Base-by-base conservation (phyloP, 768 basidiomycete species). In the Candolleomyces efflorescens region DNA sequence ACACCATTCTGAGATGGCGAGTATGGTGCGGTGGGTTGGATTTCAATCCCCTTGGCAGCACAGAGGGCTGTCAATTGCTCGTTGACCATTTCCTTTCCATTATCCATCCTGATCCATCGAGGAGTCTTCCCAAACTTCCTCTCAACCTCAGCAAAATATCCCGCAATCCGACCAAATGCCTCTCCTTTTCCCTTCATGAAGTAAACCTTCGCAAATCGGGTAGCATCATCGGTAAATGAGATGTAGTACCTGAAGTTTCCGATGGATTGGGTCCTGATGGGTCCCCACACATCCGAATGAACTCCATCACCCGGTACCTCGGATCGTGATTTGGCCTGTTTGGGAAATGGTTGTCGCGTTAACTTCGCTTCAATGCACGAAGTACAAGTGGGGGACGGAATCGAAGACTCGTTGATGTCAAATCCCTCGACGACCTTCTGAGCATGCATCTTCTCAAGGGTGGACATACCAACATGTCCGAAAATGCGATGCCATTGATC, bases 1-100 rank as follows among this genome's bases (percentile, higher is more conserved):
- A 78, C 63, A 0, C 78, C 71, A 57, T 78, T 78, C 27, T 77
- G 73, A 0, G 69, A 60, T 0, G 72, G 73, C 5, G 72, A 70
- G 32, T 78, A 75, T 2, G 72, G 75, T 5, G 67, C 68, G 0
- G 68, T 73, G 0, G 61, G 63, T 13, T 77, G 67, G 0, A 74
- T 57, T 0, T 63, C 63, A 7, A 75, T 73, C 0, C 75, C 73
- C 1, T 64, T 57, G 0, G 48, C 5, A 0, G 39, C 55, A 27
- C 65, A 64, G 61, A 68, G 73, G 0, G 47, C 17, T 37, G 59
- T 62, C 11, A 71, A 36, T 2, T 58, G 48, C 0, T 48, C 47
- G 27, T 74, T 72, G 0, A 73, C 43, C 5, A 72, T 65, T 57
- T 76, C 72, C 6, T 59, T 65, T 0, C 71, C 71, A 60, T 71